Evolutionary conservation across 2,329 filamentous ascomycete genomes (phyloP).

Genomic region (Zymoseptoria crescenta): DNA sequence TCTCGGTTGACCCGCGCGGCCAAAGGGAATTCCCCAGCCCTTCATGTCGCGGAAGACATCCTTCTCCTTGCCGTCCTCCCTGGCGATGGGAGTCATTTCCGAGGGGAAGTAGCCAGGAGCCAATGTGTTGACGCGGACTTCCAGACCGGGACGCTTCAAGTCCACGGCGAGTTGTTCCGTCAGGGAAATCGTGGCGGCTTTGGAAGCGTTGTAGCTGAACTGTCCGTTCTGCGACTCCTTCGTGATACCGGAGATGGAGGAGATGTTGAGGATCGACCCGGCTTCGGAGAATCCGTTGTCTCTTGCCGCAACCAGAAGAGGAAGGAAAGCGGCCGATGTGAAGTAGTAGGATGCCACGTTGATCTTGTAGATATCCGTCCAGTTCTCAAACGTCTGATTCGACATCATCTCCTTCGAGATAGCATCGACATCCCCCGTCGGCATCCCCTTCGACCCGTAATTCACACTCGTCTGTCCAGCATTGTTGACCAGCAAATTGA

Average conservation of each 20-base stretch:
- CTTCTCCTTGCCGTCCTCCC: conserved; percentile 46
- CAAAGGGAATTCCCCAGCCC: conserved; percentile 32
- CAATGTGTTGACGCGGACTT: conserved; percentile 50
- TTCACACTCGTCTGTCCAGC: conserved; percentile 24
- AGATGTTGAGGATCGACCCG: conserved; percentile 40
- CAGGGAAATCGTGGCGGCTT: conserved; percentile 46
- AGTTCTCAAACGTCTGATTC: conserved; percentile 34
- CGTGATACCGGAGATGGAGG: conserved; percentile 38
- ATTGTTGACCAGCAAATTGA: conserved; percentile 29
- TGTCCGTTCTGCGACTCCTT: conserved; percentile 38
- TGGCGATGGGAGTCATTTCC: conserved; percentile 48
- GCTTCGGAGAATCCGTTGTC: conserved; percentile 36
- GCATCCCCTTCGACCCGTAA: conserved; percentile 19
- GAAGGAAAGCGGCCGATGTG: conserved; percentile 39
- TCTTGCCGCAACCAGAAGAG: conserved; percentile 35
- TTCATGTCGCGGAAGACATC: conserved; percentile 30
- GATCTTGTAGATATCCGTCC: conserved; percentile 37
- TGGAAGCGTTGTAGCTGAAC: conserved; percentile 43
- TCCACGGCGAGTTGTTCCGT: conserved; percentile 49
- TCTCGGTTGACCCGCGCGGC: conserved; percentile 32
- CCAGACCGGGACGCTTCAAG: conserved; percentile 42
- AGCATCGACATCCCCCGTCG: conserved; percentile 38
- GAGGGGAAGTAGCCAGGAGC: conserved; percentile 50
- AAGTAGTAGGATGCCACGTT: conserved; percentile 40
- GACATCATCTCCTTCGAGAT: conserved; percentile 49